A percentile compares a stretch with the other conserved stretches of the same genome.
Evolutionary conservation across 139 green algal species (phyloP).

Genomic region (Chlamydomonas incerta): DNA sequence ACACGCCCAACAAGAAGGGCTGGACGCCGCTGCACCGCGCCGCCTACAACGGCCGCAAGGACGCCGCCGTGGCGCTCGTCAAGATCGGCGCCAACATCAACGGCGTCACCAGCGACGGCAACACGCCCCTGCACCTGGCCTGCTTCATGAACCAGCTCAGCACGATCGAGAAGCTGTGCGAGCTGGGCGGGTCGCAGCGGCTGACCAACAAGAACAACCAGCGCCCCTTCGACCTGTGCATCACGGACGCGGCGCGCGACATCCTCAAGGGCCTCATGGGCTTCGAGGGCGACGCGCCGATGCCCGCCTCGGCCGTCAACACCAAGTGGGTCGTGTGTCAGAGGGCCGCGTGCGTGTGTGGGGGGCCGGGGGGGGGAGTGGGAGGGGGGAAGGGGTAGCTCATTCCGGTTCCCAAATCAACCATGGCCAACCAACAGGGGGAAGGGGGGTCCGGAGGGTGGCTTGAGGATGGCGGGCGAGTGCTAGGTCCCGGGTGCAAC

Average conservation of each 20-base stretch:
- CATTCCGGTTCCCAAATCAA: no score
- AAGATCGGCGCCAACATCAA: conserved; percentile 40
- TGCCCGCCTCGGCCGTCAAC: background rate
- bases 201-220: conserved; percentile 36
- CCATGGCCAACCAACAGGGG: no score
- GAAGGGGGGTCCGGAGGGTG: no score
- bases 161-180: conserved; percentile 46
- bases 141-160: conserved; percentile 59
- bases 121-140: conserved; percentile 66
- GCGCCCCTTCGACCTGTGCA: conserved; percentile 47
- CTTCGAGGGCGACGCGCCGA: conserved; percentile 13
- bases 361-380: no score
- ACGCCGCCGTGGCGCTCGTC: conserved; percentile 27
- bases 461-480: no score
- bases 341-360: background rate
- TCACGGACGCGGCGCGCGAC: conserved; percentile 54
- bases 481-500: no score
- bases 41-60: conserved; percentile 60
- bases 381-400: no score
- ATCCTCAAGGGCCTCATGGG: conserved; percentile 39
- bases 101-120: conserved; percentile 60
- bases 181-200: conserved; percentile 22
- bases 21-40: conserved; percentile 67
- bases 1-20: conserved; percentile 51
- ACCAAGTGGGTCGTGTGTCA: background rate